Base-by-base conservation (phyloP, 2,329 filamentous ascomycete species). In the Pseudogymnoascus sp. region DNA sequence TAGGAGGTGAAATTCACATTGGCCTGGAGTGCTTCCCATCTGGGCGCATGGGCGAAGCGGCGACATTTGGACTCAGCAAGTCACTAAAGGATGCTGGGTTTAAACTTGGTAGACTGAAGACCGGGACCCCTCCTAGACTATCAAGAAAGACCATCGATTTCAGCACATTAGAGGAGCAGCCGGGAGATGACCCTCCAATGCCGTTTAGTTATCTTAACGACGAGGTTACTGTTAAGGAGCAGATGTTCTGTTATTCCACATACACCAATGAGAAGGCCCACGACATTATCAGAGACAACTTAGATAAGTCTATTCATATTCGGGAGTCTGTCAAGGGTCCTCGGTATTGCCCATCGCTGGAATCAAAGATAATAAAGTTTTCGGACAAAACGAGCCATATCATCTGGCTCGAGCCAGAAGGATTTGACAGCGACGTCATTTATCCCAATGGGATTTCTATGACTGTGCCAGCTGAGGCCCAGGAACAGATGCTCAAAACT, bases 391-490 rank as follows among this genome's bases (percentile, higher is more conserved):
- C 86, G 18, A 81, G 81, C 5, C 94, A 99, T 69, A 90, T 96
- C 66, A 88, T 99, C 60, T 99, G 94, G 94, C 84, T 99, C 12
- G 94, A 99, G 73, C 94, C 93, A 0, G 94, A 99, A 78, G 94
- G 94, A 2, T 95, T 97, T 69, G 84, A 92, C 65, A 95, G 85
- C 71, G 85, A 95, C 66, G 81, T 96, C 47, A 87, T 99, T 61
- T 99, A 99, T 71, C 94, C 94, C 0, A 99, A 99, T 70, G 94
- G 94, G 1, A 86, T 99, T 38, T 96, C 92, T 28, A 97, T 97
- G 91, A 99, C 94, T 0, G 86, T 99, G 2, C 94, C 94, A 0
- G 87, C 86, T 0, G 90, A 93, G 61, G 91, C 89, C 0, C 94
- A 99, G 73, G 87, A 90, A 68, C 83, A 87, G 59, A 85, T 95